Conservation (phyloP, 495 filamentous ascomycete genomes). For the Penicillium chermesinum region DNA sequence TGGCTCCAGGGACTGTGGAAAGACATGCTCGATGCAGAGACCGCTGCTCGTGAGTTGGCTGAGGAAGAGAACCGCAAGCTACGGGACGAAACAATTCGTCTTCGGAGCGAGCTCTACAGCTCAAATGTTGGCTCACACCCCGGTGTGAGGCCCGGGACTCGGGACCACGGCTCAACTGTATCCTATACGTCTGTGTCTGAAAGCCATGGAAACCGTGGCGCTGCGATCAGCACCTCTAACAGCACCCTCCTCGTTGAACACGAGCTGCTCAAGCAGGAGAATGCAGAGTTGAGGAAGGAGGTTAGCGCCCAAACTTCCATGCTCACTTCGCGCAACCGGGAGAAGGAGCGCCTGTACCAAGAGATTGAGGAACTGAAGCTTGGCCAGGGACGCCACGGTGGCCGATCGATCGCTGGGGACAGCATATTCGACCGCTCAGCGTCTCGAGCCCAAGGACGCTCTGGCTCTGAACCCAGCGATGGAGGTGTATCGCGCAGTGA, state of each 20-base stretch:
- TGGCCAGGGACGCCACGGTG: conserved; percentile 62
- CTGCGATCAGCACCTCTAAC: conserved; percentile 47
- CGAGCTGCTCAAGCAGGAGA: conserved; percentile 82
- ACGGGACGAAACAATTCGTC: conserved; percentile 73
- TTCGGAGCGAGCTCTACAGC: conserved; percentile 59
- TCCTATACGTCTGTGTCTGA: conserved; percentile 59
- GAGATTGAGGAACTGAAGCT: conserved; percentile 97
- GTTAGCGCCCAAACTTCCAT: conserved; percentile 95
- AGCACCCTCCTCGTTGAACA: conserved; percentile 68
- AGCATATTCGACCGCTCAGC: conserved; percentile 90
- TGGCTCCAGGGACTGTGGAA: conserved; percentile 71
- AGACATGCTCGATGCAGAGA: conserved; percentile 92
- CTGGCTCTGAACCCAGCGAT: conserved; percentile 67
- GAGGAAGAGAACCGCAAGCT: conserved; percentile 83
- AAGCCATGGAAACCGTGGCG: conserved; percentile 52
- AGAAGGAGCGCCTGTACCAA: conserved; percentile 90
- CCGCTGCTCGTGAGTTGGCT: conserved; percentile 79
- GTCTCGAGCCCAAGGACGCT: conserved; percentile 71
- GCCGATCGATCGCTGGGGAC: conserved; percentile 68
- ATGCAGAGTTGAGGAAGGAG: conserved; percentile 84
- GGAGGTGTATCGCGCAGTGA: conserved; percentile 68
- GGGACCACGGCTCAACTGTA: conserved; percentile 53
- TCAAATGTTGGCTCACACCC: conserved; percentile 17
- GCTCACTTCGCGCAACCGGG: conserved; percentile 91
- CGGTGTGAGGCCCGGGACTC: conserved; percentile 49